Conservation (phyloP, 2,329 filamentous ascomycete genomes). For the Mollisia scopiformis region DNA sequence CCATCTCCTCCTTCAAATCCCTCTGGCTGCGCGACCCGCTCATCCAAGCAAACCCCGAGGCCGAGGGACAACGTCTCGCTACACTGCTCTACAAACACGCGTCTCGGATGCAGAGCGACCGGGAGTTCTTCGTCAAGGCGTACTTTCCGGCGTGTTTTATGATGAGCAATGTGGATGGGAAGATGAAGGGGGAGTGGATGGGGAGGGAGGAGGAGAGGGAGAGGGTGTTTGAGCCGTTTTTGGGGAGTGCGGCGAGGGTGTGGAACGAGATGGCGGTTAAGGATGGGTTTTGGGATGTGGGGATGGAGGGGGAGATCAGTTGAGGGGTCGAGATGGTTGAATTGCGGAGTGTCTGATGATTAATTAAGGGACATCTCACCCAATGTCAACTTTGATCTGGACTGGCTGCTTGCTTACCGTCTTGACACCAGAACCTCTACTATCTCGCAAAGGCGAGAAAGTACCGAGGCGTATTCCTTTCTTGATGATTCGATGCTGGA, state of each 20-base stretch:
- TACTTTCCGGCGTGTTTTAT: not conserved
- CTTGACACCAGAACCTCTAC: no score
- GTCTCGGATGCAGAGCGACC: not conserved
- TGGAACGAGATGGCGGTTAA: not conserved
- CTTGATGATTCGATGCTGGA: no score
- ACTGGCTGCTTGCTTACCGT: no score
- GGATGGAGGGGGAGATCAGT: not conserved
- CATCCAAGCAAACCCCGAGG: not conserved
- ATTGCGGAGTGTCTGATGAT: not conserved
- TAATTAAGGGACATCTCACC: no score
- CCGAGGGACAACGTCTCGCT: not conserved
- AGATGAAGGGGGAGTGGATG: not conserved
- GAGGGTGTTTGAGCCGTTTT: not conserved
- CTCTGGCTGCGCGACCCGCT: not conserved
- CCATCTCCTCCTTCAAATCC: not conserved
- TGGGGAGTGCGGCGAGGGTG: not conserved
- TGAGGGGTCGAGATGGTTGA: not conserved
- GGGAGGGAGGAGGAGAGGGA: not conserved
- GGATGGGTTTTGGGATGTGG: not conserved
- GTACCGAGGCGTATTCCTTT: no score
- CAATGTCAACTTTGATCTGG: no score
- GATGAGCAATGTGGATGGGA: not conserved
- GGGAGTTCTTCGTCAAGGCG: not conserved
- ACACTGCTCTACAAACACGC: not conserved
- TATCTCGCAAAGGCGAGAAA: no score